Base-by-base conservation (phyloP, 768 basidiomycete species). In the Rhizopogon vinicolor region DNA sequence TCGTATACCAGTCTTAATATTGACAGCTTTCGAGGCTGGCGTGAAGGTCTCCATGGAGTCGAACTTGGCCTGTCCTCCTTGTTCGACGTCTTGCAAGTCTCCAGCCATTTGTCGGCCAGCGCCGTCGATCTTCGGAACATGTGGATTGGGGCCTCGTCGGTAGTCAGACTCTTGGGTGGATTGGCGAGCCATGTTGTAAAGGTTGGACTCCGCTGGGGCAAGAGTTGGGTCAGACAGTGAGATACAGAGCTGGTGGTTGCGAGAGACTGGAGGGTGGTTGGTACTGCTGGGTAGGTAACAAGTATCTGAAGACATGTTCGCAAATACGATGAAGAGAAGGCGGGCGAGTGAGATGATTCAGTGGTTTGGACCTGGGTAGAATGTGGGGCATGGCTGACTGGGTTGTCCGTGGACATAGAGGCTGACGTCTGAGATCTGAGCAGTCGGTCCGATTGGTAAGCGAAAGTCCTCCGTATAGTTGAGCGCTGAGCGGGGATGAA, bases 171-270 rank as follows among this genome's bases (percentile, higher is more conserved):
- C 22, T 7, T 37, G 6, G 28, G 9, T 19, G 8, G 25, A 41
- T 12, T 52, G 58, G 7, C 39, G 33, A 16, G 12, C 16, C 35
- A 54, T 29, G n/a, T 58, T 9, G 42, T 10, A 51, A 5, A 65
- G 54, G 19, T 42, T 48, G 40, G 52, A 51, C 31, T 67, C 60
- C 41, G 60, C 56, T 22, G 58, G 58, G 51, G 59, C 54, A 52
- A 67, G 60, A 35, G 64, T 58, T 37, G 67, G 59, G 18, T 61
- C 66, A 25, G 66, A 55, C 14, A 66, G 31, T 4, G 65, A 68
- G 28, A 61, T 54, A 7, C 54, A 60, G 13, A 68, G n/a, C 44
- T 55, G 59, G 44, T 55, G 59, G 44, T 59, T 49, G 13, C 55
- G 51, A 40, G 56, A 56, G 18, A 62, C 58, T 2, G 35, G 31